Percentiles rank a stretch among this genome's conserved stretches.
These are phyloP conservation scores for Pichia sporocuriosa DNA, from an alignment of 805 yeast genomes.

Conservation along the genomic window DNA sequence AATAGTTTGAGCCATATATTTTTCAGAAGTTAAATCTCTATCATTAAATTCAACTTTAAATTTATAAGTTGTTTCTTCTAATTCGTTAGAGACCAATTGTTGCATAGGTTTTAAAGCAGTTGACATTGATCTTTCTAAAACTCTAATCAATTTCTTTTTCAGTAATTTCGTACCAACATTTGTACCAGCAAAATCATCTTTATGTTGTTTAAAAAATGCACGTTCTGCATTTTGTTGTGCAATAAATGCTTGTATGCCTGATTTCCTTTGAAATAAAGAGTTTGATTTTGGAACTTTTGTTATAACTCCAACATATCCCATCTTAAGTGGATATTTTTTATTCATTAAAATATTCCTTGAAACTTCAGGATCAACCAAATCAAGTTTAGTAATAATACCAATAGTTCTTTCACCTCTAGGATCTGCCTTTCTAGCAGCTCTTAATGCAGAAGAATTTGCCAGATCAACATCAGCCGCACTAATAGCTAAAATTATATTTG, in stretches of 20 bases:
- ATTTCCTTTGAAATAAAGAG: slow-evolving; percentile 45
- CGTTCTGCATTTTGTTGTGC: slow-evolving; percentile 65
- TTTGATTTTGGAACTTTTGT: slow-evolving; percentile 53
- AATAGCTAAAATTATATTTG: slow-evolving; percentile 91
- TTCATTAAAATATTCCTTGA: slow-evolving; percentile 69
- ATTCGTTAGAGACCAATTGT: slow-evolving; percentile 74
- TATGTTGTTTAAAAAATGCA: slow-evolving; percentile 57
- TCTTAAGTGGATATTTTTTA: slow-evolving; percentile 77
- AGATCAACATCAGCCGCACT: slow-evolving; percentile 97
- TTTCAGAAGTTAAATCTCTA: slow-evolving; percentile 86
- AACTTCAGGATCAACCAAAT: slow-evolving; percentile 69
- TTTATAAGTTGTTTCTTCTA: slow-evolving; percentile 87
- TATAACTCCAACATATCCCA: slow-evolving; percentile 99
- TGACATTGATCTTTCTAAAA: slow-evolving; percentile 88
- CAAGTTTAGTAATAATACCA: slow-evolving; percentile 93
- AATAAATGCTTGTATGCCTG: slow-evolving; percentile 56
- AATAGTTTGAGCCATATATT: slow-evolving; percentile 85
- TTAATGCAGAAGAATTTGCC: slow-evolving; percentile 90
- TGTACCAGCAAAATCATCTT: slow-evolving; percentile 53
- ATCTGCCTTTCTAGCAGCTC: slow-evolving; percentile 85
- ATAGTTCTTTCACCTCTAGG: slow-evolving; percentile 94
- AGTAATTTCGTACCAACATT: slow-evolving; percentile 69
- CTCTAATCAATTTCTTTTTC: slow-evolving; percentile 75
- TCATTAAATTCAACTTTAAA: slow-evolving; percentile 97
- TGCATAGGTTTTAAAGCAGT: slow-evolving; percentile 83